Percentiles rank a stretch among this genome's conserved stretches.
phyloP scores from a whole-genome alignment of 106 monocot genomes.

The Dendrobium huoshanense region DNA sequence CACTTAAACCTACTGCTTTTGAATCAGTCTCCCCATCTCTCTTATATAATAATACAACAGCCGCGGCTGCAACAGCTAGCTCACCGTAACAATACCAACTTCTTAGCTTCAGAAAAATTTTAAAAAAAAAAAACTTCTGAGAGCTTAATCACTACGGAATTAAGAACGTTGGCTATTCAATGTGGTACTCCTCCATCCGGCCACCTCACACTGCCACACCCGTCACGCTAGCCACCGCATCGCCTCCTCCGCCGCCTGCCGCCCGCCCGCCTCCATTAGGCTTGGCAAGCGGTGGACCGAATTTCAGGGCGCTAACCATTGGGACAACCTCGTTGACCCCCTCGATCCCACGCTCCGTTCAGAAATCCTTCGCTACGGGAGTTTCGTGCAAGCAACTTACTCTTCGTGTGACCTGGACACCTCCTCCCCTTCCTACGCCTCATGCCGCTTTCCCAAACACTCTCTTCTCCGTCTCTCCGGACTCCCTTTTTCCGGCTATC shows the following conservation, averaged over 20 bases:
- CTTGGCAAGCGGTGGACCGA: neutral
- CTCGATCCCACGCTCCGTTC: slow-evolving; percentile 43
- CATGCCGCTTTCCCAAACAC: slow-evolving; percentile 33
- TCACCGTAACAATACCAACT: too few species aligned
- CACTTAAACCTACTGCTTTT: too few species aligned
- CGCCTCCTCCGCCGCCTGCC: neutral
- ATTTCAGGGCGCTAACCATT: slow-evolving; percentile 43
- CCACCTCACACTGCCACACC: neutral
- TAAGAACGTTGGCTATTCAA: too few species aligned
- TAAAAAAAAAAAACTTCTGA: too few species aligned
- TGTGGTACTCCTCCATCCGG: neutral
- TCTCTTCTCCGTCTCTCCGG: slow-evolving; percentile 37
- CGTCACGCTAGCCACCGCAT: neutral
- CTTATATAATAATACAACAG: too few species aligned
- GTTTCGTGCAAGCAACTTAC: slow-evolving; percentile 51
- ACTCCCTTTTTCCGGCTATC: slow-evolving; percentile 23
- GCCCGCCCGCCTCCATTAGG: neutral
- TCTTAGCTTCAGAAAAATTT: too few species aligned
- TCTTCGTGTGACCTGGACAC: slow-evolving; percentile 36
- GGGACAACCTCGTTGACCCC: slow-evolving; percentile 61
- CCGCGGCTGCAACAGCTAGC: too few species aligned
- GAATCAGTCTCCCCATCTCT: too few species aligned
- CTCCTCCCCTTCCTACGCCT: slow-evolving; percentile 21
- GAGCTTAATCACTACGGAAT: too few species aligned
- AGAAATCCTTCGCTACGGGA: slow-evolving; percentile 66